phyloP scores from a whole-genome alignment of 306 rosid species.

The Gynostemma pentaphyllum region DNA sequence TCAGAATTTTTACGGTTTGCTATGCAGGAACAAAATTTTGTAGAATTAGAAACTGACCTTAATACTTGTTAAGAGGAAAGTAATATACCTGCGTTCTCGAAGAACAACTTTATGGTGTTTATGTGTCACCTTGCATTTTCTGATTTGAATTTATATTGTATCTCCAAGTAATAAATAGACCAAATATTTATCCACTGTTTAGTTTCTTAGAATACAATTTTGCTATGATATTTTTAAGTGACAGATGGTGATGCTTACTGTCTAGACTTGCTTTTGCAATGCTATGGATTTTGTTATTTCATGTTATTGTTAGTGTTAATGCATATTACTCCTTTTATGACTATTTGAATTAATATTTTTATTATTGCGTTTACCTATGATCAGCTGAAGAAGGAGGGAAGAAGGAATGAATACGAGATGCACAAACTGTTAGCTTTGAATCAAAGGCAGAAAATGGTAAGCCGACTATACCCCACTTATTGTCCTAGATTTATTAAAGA shows the following conservation, averaged over 20 bases:
- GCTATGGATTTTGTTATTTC: too few species aligned
- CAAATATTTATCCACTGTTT: too few species aligned
- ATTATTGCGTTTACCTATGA: not conserved
- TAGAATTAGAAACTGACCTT: too few species aligned
- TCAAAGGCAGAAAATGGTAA: constrained; percentile 94
- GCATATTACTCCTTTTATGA: not conserved
- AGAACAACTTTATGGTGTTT: too few species aligned
- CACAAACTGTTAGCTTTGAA: constrained; percentile 84
- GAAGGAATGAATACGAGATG: constrained; percentile 96
- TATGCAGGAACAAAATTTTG: too few species aligned
- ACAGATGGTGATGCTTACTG: not conserved
- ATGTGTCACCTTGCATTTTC: too few species aligned
- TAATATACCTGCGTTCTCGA: too few species aligned
- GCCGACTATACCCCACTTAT: constrained; percentile 11
- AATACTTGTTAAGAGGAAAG: too few species aligned
- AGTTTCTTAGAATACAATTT: too few species aligned
- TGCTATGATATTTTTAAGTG: not conserved
- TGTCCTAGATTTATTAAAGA: constrained; percentile 1
- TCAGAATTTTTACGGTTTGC: too few species aligned
- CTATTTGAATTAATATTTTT: not conserved
- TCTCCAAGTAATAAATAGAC: too few species aligned
- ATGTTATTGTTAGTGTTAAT: not conserved
- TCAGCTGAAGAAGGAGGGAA: constrained; percentile 98
- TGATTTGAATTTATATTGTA: too few species aligned
- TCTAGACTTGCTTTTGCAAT: not conserved